Evolutionary conservation across 2,329 filamentous ascomycete species (phyloP).

Genomic region (Rhynchosporium graminicola): DNA sequence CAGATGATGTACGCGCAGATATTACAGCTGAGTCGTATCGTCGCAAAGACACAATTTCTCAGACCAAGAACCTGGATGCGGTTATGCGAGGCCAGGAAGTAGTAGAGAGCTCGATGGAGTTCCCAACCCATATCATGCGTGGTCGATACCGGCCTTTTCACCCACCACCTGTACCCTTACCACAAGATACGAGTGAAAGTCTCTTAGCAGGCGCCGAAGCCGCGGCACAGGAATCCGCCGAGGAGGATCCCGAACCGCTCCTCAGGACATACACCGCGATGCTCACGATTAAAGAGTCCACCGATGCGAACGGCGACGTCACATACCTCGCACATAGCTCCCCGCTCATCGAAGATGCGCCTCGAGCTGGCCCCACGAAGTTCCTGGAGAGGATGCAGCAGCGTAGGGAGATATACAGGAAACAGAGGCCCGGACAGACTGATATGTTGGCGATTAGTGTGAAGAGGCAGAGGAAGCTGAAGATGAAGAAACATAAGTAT

Average conservation of each 20-base stretch:
- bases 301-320: constrained; percentile 59
- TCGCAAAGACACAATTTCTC: constrained; percentile 44
- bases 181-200: constrained; percentile 49
- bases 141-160: constrained; percentile 78
- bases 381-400: constrained; percentile 72
- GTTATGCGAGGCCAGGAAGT: constrained; percentile 17
- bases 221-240: constrained; percentile 33
- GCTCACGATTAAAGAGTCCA: constrained; percentile 68
- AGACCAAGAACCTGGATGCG: constrained; percentile 54
- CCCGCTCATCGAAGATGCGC: constrained; percentile 53
- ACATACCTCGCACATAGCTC: constrained; percentile 63
- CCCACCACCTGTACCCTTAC: constrained; percentile 76
- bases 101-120: constrained; percentile 50
- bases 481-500: constrained; percentile 99
- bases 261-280: constrained; percentile 63
- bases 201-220: constrained; percentile 43
- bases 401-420: constrained; percentile 60
- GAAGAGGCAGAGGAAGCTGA: constrained; percentile 86
- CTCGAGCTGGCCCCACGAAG: constrained; percentile 40
- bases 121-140: constrained; percentile 65
- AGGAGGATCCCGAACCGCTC: constrained; percentile 45
- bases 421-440: constrained; percentile 50
- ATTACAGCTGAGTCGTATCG: constrained; percentile 49
- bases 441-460: constrained; percentile 84
- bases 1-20: constrained; percentile 43